These are phyloP conservation scores for Penstemon newberryi DNA, from an alignment of 257 asterid genomes.

Conservation along the genomic window DNA sequence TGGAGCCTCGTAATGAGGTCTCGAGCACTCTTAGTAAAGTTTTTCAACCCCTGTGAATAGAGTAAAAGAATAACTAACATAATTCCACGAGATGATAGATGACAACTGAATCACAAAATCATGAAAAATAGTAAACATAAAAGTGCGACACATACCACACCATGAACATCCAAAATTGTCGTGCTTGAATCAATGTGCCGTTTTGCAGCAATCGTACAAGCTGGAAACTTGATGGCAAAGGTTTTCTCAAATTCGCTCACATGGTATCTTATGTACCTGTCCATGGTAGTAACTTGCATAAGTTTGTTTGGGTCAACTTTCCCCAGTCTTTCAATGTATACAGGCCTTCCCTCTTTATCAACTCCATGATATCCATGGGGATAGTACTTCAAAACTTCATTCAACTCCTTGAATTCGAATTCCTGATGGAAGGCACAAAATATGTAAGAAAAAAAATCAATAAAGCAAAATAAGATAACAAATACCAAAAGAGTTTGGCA, in stretches of 20 bases:
- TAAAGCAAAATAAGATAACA: conserved; percentile 10
- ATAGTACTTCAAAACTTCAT: conserved; percentile 78
- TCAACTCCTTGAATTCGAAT: conserved; percentile 73
- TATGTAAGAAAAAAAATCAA: conserved; percentile 6
- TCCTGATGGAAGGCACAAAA: conserved; percentile 50
- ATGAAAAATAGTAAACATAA: conserved; percentile 8
- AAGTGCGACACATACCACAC: conserved; percentile 66
- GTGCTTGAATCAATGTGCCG: conserved; percentile 94
- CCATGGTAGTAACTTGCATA: conserved; percentile 90
- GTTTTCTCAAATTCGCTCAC: conserved; percentile 83
- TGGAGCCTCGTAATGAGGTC: conserved; percentile 86
- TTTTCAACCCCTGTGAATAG: conserved; percentile 73
- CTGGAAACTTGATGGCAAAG: conserved; percentile 86
- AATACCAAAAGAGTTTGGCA: not conserved
- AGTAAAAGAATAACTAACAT: conserved; percentile 9
- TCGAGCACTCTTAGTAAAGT: conserved; percentile 79
- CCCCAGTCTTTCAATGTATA: conserved; percentile 90
- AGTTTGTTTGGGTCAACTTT: conserved; percentile 83
- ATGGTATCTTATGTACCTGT: conserved; percentile 80
- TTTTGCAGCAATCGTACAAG: conserved; percentile 95
- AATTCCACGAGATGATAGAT: conserved; percentile 19
- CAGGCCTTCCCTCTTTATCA: conserved; percentile 94
- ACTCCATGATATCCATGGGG: conserved; percentile 98
- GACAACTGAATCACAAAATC: conserved; percentile 12
- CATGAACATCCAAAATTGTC: conserved; percentile 96